Conservation (phyloP, 1,139 yeast species). For the Debaryomyces coudertii region DNA sequence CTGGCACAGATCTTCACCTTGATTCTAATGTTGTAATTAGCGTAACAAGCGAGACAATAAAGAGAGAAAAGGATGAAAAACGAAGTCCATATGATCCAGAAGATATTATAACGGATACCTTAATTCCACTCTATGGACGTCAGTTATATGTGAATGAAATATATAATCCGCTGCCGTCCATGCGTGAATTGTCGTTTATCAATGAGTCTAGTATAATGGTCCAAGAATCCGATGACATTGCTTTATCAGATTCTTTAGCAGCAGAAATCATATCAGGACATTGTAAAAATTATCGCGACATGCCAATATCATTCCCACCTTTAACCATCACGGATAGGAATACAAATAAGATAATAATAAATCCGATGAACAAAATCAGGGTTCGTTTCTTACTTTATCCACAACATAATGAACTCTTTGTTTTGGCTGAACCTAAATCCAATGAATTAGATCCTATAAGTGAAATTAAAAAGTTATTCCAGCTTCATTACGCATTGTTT, state of each 20-base stretch:
- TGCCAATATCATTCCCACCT: slow-evolving; percentile 45
- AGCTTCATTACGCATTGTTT: slow-evolving; percentile 46
- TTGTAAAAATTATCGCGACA: slow-evolving; percentile 33
- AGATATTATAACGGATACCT: slow-evolving; percentile 39
- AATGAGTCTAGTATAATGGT: slow-evolving; percentile 19
- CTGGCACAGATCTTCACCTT: not conserved
- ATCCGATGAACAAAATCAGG: slow-evolving; percentile 37
- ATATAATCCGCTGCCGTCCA: slow-evolving; percentile 22
- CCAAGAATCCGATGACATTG: slow-evolving; percentile 18
- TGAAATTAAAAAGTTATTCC: slow-evolving; percentile 63
- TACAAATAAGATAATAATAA: slow-evolving; percentile 21
- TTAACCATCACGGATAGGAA: slow-evolving; percentile 21
- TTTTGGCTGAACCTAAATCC: slow-evolving; percentile 50
- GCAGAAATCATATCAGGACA: slow-evolving; percentile 34
- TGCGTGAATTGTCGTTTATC: slow-evolving; percentile 31
- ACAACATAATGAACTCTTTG: slow-evolving; percentile 42
- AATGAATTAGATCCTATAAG: slow-evolving; percentile 70
- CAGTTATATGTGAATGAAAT: slow-evolving; percentile 37
- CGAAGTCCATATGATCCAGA: slow-evolving; percentile 44
- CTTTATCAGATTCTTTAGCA: slow-evolving; percentile 32
- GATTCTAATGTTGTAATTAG: not conserved
- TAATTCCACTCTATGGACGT: slow-evolving; percentile 34
- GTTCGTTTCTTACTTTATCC: slow-evolving; percentile 46
- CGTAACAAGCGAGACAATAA: slow-evolving; percentile 15
- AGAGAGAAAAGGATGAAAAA: slow-evolving; percentile 23